These are phyloP conservation scores for Cryomyces antarcticus DNA, from an alignment of 495 filamentous ascomycete species.

Conservation along the genomic window DNA sequence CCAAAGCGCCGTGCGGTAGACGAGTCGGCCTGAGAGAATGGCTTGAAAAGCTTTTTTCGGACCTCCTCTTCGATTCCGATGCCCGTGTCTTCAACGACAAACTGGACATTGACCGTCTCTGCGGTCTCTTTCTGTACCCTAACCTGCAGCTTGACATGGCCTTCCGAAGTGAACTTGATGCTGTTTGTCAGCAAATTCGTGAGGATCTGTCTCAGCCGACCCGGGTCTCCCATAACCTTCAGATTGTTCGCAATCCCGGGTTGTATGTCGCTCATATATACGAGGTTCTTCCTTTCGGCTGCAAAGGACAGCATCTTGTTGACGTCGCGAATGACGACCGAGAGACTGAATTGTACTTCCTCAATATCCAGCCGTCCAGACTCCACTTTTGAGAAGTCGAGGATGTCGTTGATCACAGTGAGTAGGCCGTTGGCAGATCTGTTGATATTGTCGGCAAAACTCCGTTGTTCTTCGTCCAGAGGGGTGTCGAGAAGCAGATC, in stretches of 20 bases:
- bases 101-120: constrained; percentile 26
- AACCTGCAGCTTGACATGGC: constrained; percentile 33
- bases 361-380: constrained; percentile 55
- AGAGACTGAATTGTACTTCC: constrained; percentile 59
- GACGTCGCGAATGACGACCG: constrained; percentile 49
- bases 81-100: constrained; percentile 57
- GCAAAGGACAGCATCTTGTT: constrained; percentile 37
- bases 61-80: constrained; percentile 70
- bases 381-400: constrained; percentile 78
- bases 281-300: constrained; percentile 17
- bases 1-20: constrained; percentile 58
- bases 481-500: constrained; percentile 33
- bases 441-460: constrained; percentile 60
- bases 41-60: constrained; percentile 53
- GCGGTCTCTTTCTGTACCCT: constrained; percentile 15
- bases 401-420: constrained; percentile 75
- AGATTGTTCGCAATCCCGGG: constrained; percentile 11
- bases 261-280: constrained; percentile 13
- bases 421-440: constrained; percentile 64
- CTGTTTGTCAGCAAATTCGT: constrained; percentile 77
- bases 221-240: constrained; percentile 51
- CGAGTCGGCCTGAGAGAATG: constrained; percentile 70
- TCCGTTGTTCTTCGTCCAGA: constrained; percentile 45
- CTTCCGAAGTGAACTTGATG: constrained; percentile 69
- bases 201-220: constrained; percentile 61